Evolutionary conservation across 2,329 filamentous ascomycete species (phyloP).

Genomic region (Aphanocladium album): DNA sequence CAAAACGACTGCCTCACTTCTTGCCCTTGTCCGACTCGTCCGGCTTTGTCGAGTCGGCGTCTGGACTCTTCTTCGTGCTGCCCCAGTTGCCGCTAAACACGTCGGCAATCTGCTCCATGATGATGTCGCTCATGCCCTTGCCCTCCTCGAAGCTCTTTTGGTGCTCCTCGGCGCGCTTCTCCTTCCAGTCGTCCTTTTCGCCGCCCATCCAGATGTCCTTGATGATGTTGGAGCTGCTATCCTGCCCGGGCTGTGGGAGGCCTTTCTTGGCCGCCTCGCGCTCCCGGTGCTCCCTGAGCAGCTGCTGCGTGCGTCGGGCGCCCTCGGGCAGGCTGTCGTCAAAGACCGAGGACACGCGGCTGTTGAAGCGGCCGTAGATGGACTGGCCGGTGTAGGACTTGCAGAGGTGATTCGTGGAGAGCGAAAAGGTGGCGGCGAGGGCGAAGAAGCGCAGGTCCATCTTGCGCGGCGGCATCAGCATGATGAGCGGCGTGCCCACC

Average conservation of each 20-base stretch:
- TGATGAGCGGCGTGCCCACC: slow-evolving; percentile 41
- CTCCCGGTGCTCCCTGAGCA: slow-evolving; percentile 43
- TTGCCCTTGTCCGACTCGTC: slow-evolving; percentile 17
- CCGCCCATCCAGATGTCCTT: slow-evolving; percentile 55
- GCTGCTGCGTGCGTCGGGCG: slow-evolving; percentile 41
- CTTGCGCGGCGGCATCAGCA: slow-evolving; percentile 48
- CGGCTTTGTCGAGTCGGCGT: slow-evolving; percentile 15
- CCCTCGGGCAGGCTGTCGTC: slow-evolving; percentile 53
- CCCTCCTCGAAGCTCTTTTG: slow-evolving; percentile 50
- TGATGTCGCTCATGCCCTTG: slow-evolving; percentile 51
- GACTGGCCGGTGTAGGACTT: slow-evolving; percentile 54
- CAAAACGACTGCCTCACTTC: slow-evolving; percentile 15
- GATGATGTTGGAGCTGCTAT: slow-evolving; percentile 28
- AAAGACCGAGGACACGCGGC: slow-evolving; percentile 40
- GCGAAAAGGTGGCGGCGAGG: slow-evolving; percentile 45
- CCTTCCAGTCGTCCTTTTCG: slow-evolving; percentile 50
- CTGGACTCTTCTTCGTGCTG: slow-evolving; percentile 24
- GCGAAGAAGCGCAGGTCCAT: slow-evolving; percentile 46
- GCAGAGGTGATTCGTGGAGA: slow-evolving; percentile 50
- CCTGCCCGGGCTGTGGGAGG: slow-evolving; percentile 16
- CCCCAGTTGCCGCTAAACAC: slow-evolving; percentile 40
- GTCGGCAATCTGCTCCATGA: slow-evolving; percentile 52
- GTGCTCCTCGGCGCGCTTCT: slow-evolving; percentile 47
- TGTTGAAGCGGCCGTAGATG: slow-evolving; percentile 42
- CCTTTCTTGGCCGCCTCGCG: slow-evolving; percentile 27